Evolutionary conservation across 2,329 filamentous ascomycete genomes (phyloP).

Genomic region (Thielaviopsis ethacetica): DNA sequence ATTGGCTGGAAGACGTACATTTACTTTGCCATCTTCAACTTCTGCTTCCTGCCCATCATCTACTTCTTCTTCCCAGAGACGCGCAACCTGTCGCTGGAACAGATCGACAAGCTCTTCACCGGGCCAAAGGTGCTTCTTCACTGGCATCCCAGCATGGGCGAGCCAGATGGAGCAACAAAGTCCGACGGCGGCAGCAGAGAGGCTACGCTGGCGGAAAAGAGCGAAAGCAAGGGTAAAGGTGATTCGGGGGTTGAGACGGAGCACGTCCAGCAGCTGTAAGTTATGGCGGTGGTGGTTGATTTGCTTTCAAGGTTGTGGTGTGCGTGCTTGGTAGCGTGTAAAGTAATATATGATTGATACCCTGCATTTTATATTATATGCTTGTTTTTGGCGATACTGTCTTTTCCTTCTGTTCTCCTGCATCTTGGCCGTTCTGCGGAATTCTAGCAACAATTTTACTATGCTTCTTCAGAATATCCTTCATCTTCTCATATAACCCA

Average conservation of each 20-base stretch:
- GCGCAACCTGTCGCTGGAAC: slow-evolving; percentile 29
- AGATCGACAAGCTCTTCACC: slow-evolving; percentile 27
- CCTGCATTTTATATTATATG: too few species aligned
- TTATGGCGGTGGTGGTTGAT: not conserved
- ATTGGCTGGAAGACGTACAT: slow-evolving; percentile 24
- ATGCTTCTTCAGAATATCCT: too few species aligned
- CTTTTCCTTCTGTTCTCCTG: too few species aligned
- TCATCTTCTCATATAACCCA: too few species aligned
- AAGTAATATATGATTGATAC: too few species aligned
- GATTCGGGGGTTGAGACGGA: not conserved
- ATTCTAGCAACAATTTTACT: too few species aligned
- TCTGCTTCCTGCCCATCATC: slow-evolving; percentile 25
- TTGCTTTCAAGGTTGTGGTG: not conserved
- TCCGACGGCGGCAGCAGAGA: not conserved
- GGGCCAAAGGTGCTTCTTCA: slow-evolving; percentile 19
- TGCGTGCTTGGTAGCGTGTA: not conserved
- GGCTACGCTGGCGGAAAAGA: not conserved
- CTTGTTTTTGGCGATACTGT: too few species aligned
- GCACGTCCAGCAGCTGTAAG: not conserved
- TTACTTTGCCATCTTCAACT: slow-evolving; percentile 23
- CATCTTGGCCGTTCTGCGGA: too few species aligned
- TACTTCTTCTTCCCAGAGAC: slow-evolving; percentile 35
- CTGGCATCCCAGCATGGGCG: slow-evolving; percentile 20
- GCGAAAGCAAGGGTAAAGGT: not conserved
- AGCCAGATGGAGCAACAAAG: slow-evolving; percentile 15